These are phyloP conservation scores for Schizochytrium sp. DNA, from an alignment of 108 stramenopile genomes.

Conservation along the genomic window DNA sequence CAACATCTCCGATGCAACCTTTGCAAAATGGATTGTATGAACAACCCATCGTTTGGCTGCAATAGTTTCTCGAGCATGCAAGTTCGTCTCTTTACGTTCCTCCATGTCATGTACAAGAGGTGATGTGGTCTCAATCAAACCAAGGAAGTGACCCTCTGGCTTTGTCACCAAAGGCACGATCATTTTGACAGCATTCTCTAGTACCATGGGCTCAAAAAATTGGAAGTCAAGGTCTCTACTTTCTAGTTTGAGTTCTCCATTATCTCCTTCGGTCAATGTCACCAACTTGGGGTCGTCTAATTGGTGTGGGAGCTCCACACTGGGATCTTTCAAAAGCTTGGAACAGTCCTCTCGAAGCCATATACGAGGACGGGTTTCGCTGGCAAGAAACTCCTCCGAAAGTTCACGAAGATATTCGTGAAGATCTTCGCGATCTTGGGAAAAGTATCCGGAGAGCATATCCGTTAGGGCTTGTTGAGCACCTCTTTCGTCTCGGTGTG, in stretches of 20 bases:
- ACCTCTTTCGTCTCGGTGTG: not conserved
- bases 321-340: not conserved
- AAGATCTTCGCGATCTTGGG: not conserved
- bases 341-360: conserved; percentile 33
- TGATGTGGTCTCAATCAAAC: not conserved
- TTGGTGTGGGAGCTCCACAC: not conserved
- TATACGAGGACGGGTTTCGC: not conserved
- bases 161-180: not conserved
- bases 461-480: not conserved
- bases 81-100: not conserved
- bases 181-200: not conserved
- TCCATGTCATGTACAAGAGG: not conserved
- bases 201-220: conserved; percentile 28
- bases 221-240: not conserved
- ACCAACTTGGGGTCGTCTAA: not conserved
- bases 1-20: not conserved
- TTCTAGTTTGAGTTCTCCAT: not conserved
- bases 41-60: conserved; percentile 22
- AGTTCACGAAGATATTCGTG: not conserved
- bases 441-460: not conserved
- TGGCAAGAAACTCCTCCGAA: not conserved
- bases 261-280: not conserved
- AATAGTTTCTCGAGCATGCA: not conserved
- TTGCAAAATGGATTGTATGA: not conserved
- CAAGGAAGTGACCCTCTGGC: not conserved